Evolutionary conservation across 1,284 basidiomycete species (phyloP), one percentile per base, ranked within the genome.

Genomic region (Sphagnurus paluster): DNA sequence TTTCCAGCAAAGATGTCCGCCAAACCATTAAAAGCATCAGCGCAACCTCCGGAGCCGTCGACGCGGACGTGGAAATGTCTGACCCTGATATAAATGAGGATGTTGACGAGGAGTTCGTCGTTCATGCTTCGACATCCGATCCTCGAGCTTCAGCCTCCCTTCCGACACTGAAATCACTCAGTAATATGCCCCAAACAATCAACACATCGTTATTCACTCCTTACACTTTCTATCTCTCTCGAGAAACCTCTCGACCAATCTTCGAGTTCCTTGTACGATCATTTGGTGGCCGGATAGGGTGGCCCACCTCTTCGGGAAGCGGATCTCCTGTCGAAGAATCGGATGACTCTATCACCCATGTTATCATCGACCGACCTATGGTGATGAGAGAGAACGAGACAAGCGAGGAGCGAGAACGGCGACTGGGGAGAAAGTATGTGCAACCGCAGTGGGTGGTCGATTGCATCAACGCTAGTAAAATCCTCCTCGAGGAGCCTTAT

Each of bases 401-500:
- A 2, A 64, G 75, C 39, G 80, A 79, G 46, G 80, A 87, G 57
- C 75, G 79, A 53, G 80, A 85, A 58, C 75, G 77, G 38, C 75
- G 83, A 23, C 67, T 77, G 42, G 81, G 84, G 63, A 79, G 95
- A 57, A 92, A 91, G 58, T 93, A 90, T 68, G 80, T 99, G 7
- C 97, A 99, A 68, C 97, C 97, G 13, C 97, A 99, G 68, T 99
- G 97, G 96, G 81, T 98, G 21, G 90, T 95, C 26, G 97, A 99
- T 68, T 97, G 90, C 63, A 85, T 97, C 61, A 99, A 99, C 66
- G 80, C 85, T 17, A 82, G 85, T 14, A 91, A 80, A 64, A 77
- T 98, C 46, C 76, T 98, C 25, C 77, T 93, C 1, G 90, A 95
- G 57, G 94, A 89, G 48, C 75, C 82, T 38, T 99, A 99, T 64